A percentile compares a stretch with the other conserved stretches of the same genome.
Conservation (phyloP, 2,329 filamentous ascomycete genomes). For the Plenodomus lindquistii region DNA sequence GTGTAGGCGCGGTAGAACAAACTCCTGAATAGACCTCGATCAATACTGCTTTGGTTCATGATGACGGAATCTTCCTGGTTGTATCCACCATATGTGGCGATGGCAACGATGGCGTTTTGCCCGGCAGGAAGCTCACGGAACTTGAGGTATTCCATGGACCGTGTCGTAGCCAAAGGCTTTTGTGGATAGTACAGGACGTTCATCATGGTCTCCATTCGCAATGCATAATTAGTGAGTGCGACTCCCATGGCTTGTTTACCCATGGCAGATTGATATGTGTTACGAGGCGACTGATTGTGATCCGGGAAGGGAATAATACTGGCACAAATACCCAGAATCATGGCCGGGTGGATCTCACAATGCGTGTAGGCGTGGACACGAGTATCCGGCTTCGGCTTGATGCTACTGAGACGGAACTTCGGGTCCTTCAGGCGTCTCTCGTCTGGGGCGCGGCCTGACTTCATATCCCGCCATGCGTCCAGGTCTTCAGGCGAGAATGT, state of each 20-base stretch:
- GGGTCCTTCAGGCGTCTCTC: slow-evolving; percentile 55
- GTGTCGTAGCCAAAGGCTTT: slow-evolving; percentile 92
- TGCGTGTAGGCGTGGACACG: slow-evolving; percentile 93
- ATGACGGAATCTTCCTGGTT: slow-evolving; percentile 99
- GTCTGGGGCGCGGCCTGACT: slow-evolving; percentile 47
- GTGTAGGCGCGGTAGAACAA: slow-evolving; percentile 98
- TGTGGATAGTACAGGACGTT: slow-evolving; percentile 99
- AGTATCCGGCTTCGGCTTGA: slow-evolving; percentile 86
- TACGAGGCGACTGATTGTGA: slow-evolving; percentile 98
- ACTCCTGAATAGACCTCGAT: slow-evolving; percentile 95
- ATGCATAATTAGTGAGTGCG: slow-evolving; percentile 94
- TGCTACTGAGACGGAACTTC: slow-evolving; percentile 77
- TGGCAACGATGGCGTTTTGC: slow-evolving; percentile 97
- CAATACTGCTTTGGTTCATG: slow-evolving; percentile 99
- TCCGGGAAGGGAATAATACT: slow-evolving; percentile 99
- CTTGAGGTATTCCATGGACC: slow-evolving; percentile 98
- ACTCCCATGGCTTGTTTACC: slow-evolving; percentile 99
- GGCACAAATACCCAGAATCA: slow-evolving; percentile 97
- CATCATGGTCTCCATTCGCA: slow-evolving; percentile 99
- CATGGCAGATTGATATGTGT: slow-evolving; percentile 99
- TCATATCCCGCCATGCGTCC: slow-evolving; percentile 59
- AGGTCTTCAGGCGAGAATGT: slow-evolving; percentile 98
- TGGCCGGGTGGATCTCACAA: slow-evolving; percentile 98
- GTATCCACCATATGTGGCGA: slow-evolving; percentile 96
- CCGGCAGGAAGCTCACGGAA: slow-evolving; percentile 96